These are phyloP conservation scores for Trichoderma harzianum DNA, from an alignment of 2,329 filamentous ascomycete species.

Conservation along the genomic window DNA sequence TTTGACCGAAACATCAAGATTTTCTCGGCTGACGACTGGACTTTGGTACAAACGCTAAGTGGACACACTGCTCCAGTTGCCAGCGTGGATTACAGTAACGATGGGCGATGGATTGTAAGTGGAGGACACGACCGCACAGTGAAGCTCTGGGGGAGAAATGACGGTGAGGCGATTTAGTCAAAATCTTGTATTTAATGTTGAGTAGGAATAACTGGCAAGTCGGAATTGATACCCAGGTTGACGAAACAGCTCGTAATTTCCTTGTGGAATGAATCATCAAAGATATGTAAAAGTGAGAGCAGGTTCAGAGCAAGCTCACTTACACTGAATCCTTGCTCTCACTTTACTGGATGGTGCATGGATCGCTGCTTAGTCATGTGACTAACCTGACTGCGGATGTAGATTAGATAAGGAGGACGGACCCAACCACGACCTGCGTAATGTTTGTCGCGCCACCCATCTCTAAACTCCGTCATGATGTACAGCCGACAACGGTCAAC, in stretches of 20 bases:
- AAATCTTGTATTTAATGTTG: conserved; percentile 13
- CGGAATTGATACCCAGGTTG: conserved; percentile 6
- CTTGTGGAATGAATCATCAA: neutral
- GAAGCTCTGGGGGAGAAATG: conserved; percentile 92
- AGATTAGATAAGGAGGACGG: conserved; percentile 26
- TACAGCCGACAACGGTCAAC: neutral
- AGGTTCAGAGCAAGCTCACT: neutral
- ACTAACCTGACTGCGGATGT: neutral
- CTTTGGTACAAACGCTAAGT: conserved; percentile 77
- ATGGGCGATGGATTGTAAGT: conserved; percentile 90
- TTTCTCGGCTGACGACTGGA: conserved; percentile 96
- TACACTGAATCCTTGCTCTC: neutral
- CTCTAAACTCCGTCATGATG: neutral
- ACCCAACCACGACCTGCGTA: neutral
- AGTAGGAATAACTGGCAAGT: neutral
- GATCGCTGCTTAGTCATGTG: conserved; percentile 20
- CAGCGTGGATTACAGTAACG: conserved; percentile 80
- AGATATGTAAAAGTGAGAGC: neutral
- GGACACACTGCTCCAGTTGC: conserved; percentile 92
- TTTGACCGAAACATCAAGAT: conserved; percentile 96
- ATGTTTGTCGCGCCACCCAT: conserved; percentile 7
- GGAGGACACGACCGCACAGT: conserved; percentile 92
- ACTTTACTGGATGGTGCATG: neutral
- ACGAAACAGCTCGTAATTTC: neutral
- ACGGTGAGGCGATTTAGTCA: conserved; percentile 53